Conservation (phyloP, 352 stramenopile species). For the Pythium phragmitis region DNA sequence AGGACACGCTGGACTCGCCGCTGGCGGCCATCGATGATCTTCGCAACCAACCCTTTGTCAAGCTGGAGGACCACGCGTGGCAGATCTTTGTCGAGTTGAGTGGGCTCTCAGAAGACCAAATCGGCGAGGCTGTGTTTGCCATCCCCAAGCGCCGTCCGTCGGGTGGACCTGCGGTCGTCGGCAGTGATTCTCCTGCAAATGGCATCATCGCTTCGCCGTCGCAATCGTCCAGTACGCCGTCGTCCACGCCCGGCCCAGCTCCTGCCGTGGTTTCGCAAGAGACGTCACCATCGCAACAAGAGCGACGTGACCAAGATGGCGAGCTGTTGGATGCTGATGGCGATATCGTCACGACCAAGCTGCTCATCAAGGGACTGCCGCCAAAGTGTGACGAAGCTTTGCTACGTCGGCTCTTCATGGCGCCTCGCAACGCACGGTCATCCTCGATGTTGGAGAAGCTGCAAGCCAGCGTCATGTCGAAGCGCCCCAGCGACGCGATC, state of each 20-base stretch:
- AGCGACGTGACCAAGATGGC: constrained; percentile 29
- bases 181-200: constrained; percentile 2
- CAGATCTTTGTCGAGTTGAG: constrained; percentile 68
- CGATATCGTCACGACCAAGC: constrained; percentile 52
- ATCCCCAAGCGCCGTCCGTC: constrained; percentile 67
- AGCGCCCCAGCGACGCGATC: constrained; percentile 21
- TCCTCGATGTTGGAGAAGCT: constrained; percentile 18
- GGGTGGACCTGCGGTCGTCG: constrained; percentile 16
- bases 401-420: constrained; percentile 51
- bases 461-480: constrained; percentile 4
- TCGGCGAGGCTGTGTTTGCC: constrained; percentile 63
- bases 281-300: background rate
- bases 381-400: constrained; percentile 42
- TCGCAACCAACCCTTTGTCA: constrained; percentile 25
- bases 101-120: constrained; percentile 53
- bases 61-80: constrained; percentile 43
- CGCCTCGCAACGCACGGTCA: background rate
- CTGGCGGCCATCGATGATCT: constrained; percentile 19
- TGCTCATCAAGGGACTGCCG: constrained; percentile 70
- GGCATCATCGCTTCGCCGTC: constrained; percentile 15
- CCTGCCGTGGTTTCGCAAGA: constrained; percentile 6
- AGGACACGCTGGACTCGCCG: constrained; percentile 30
- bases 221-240: constrained; percentile 17
- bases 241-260: constrained; percentile 8
- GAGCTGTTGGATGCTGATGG: constrained; percentile 48